Evolutionary conservation across 768 basidiomycete genomes (phyloP), one percentile per base, ranked within the genome.

Genomic region (Lyophyllum atratum): DNA sequence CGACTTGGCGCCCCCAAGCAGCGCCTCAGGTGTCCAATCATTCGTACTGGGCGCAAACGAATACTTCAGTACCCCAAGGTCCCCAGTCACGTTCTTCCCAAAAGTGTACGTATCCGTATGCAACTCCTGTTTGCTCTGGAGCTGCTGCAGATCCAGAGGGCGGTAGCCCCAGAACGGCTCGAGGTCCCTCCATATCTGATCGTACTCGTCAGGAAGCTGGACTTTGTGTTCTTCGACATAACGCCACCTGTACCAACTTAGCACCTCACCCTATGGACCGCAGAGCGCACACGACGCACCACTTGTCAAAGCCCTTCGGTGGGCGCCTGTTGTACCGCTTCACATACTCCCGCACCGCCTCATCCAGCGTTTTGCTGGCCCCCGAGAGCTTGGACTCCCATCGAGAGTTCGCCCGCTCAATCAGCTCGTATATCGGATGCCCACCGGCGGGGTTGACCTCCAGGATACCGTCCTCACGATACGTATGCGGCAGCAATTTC

Each of bases 221-320:
- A 85, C 76, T 34, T 79, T 68, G 62, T 83, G 64, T 33, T 72
- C 59, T 45, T 73, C 57, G 22, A 76, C 76, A 63, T 80, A 84
- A 8, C 68, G 60, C 81, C 81, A 82, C 78, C 79, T 75, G 33
- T 22, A 31, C 29, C 29, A 42, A 26, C 24, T 26, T 12, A 46
- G 28, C 26, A 47, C 24, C 39, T 40, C 31, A 44, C 22, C 19
- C 12, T 25, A 7, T 17, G 25, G 24, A 21, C 24, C 22, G 7
- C n/a, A 39, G 46, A 24, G 34, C 34, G 14, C 11, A 12, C 10
- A 47, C 82, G 40, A 72, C 74, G 74, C 75, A 94, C 93, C 94
- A 96, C 29, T 80, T 74, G 67, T 93, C 93, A 59, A 97, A 98
- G 0, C 95, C 95, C 50, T 80, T 82, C 0, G 95, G 94, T 5